Base-by-base conservation (phyloP, 495 filamentous ascomycete genomes). In the Letharia columbiana region DNA sequence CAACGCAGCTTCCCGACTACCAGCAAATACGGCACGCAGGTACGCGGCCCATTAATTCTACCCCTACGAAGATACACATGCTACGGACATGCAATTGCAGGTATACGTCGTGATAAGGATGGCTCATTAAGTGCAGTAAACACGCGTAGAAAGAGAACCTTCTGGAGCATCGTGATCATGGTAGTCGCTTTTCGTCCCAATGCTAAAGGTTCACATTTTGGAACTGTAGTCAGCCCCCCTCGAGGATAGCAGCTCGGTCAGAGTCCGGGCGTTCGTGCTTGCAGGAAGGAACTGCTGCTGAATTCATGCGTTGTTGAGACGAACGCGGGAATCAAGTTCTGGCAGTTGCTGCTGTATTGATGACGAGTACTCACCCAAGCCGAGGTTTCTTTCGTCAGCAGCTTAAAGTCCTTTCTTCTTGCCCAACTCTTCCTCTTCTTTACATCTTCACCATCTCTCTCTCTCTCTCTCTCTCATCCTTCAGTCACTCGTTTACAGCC, bases 401-500 rank as follows among this genome's bases (percentile, higher is more conserved):
- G 15, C 50, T 42, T 15, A 54, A 31, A 42, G 23, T 31, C 42
- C 17, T 20, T 20, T 37, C 45, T 41, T 54, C 39, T 54, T 49
- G 17, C 50, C 40, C 5, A 23, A 50, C 13, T 20, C 33, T 52
- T 60, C 12, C 23, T 60, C 52, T 59, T 59, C 52, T 60, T 50
- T 45, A 59, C 61, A 64, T 67, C 66, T 52, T 42, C 52, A 54
- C 58, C 41, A 49, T 44, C 33, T 37, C 15, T 28, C 23, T 28
- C 23, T 37, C 54, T 44, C 33, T 37, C 15, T 28, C 23, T 28
- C 23, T 37, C 54, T 20, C 33, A 35, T 57, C 35, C 18, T n/a
- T 17, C 44, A 60, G 52, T 59, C 66, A 60, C 54, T 67, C 66
- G 61, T 67, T 67, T 59, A 44, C 54, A 39, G 28, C 17, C 15